These are phyloP conservation scores for Colletotrichum agaves DNA, from an alignment of 2,329 filamentous ascomycete genomes.

Conservation along the genomic window DNA sequence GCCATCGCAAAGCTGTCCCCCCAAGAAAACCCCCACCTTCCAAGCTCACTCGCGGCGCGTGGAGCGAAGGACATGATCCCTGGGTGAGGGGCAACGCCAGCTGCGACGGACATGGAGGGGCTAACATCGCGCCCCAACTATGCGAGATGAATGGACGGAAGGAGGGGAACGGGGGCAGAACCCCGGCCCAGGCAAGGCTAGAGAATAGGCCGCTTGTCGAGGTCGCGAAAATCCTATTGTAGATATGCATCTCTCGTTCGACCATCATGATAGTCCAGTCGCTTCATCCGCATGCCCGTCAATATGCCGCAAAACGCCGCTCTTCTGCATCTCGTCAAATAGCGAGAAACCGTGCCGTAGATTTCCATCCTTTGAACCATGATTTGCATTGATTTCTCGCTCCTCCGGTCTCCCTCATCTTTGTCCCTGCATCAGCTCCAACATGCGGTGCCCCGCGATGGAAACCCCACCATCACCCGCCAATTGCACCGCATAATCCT, in stretches of 20 bases:
- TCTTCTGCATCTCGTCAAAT: neutral
- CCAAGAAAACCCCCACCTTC: slow-evolving; percentile 25
- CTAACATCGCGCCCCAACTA: slow-evolving; percentile 30
- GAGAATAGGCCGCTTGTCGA: slow-evolving; percentile 25
- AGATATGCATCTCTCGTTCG: slow-evolving; percentile 4
- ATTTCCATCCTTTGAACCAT: neutral
- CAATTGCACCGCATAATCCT: slow-evolving; percentile 34
- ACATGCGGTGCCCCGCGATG: slow-evolving; percentile 40
- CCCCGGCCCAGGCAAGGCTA: slow-evolving; percentile 25
- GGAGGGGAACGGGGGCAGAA: slow-evolving; percentile 3
- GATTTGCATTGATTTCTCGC: neutral
- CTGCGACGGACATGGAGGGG: slow-evolving; percentile 28
- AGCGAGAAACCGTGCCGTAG: neutral
- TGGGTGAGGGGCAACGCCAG: slow-evolving; percentile 32
- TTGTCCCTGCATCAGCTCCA: slow-evolving; percentile 7
- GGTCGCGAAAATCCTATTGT: neutral
- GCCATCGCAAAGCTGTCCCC: slow-evolving; percentile 26
- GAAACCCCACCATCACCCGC: slow-evolving; percentile 33
- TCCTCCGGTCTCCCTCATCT: neutral
- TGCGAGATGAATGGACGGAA: slow-evolving; percentile 21
- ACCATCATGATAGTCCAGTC: slow-evolving; percentile 1
- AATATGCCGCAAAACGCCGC: neutral
- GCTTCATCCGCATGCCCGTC: slow-evolving; percentile 12
- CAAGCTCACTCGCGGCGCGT: slow-evolving; percentile 20
- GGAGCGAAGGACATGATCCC: slow-evolving; percentile 21